phyloP scores from a whole-genome alignment of 2,329 filamentous ascomycete species.

The Ophiostoma piceae region DNA sequence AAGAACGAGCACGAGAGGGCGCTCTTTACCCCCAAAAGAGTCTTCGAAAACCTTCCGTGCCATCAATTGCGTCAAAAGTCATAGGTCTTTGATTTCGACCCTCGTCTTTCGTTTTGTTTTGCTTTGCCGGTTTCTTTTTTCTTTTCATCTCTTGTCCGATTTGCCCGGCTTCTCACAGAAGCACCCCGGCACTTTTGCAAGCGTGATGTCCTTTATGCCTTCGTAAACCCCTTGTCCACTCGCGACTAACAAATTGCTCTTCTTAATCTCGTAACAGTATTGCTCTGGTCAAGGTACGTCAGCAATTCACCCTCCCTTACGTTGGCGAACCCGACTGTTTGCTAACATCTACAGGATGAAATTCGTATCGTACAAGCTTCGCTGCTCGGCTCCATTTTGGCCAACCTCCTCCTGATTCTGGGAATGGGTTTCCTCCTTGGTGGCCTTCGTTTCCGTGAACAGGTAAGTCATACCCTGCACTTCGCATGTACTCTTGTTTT shows the following conservation, averaged over 20 bases:
- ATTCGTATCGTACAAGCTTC: constrained; percentile 91
- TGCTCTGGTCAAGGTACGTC: constrained; percentile 62
- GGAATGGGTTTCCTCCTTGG: constrained; percentile 89
- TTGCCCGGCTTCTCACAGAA: constrained; percentile 20
- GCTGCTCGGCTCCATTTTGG: constrained; percentile 79
- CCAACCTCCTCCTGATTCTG: constrained; percentile 80
- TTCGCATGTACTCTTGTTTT: not conserved
- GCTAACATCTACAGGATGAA: constrained; percentile 52
- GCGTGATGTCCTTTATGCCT: constrained; percentile 21
- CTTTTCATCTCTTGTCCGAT: not conserved
- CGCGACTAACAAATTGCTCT: constrained; percentile 34
- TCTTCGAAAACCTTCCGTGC: constrained; percentile 50
- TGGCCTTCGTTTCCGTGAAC: constrained; percentile 80
- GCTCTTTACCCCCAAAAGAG: constrained; percentile 35
- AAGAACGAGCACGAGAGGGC: constrained; percentile 48
- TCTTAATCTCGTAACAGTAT: constrained; percentile 48
- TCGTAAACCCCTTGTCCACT: constrained; percentile 17
- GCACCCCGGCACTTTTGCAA: constrained; percentile 20
- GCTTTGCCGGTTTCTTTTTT: not conserved
- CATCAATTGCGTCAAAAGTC: constrained; percentile 44
- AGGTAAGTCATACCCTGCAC: constrained; percentile 45
- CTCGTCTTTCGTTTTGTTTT: constrained; percentile 19
- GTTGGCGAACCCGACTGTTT: not conserved
- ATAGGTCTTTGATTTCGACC: constrained; percentile 25
- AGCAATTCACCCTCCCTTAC: not conserved